phyloP scores from a whole-genome alignment of 2,329 filamentous ascomycete genomes.

The Colletotrichum camelliae region DNA sequence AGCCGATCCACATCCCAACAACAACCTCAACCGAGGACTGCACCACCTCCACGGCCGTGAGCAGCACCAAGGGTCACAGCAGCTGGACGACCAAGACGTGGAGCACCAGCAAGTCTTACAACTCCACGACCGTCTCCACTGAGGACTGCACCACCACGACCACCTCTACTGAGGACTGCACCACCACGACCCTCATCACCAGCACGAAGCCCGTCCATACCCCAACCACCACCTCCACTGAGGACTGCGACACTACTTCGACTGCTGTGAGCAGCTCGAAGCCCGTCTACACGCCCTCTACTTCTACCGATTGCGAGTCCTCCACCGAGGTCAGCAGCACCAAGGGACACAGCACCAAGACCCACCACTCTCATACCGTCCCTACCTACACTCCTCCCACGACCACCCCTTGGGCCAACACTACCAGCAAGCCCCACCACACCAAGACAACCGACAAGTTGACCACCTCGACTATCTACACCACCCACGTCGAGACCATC shows the following conservation, averaged over 20 bases:
- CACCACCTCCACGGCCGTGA: background rate
- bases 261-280: background rate
- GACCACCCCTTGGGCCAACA: background rate
- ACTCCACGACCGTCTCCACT: background rate
- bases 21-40: background rate
- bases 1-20: background rate
- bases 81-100: background rate
- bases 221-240: background rate
- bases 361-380: background rate
- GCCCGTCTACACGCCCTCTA: background rate
- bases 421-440: background rate
- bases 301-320: background rate
- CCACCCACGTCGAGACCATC: slow-evolving; percentile 20
- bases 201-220: background rate
- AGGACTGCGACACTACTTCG: background rate
- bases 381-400: slow-evolving; percentile 10
- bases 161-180: background rate
- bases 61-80: background rate
- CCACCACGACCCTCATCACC: background rate
- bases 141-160: background rate
- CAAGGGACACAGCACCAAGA: background rate
- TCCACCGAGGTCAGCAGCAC: background rate
- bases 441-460: slow-evolving; percentile 7
- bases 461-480: slow-evolving; percentile 25
- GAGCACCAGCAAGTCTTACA: background rate